Evolutionary conservation across 2,329 filamentous ascomycete genomes (phyloP).

Genomic region (Cytospora mali): DNA sequence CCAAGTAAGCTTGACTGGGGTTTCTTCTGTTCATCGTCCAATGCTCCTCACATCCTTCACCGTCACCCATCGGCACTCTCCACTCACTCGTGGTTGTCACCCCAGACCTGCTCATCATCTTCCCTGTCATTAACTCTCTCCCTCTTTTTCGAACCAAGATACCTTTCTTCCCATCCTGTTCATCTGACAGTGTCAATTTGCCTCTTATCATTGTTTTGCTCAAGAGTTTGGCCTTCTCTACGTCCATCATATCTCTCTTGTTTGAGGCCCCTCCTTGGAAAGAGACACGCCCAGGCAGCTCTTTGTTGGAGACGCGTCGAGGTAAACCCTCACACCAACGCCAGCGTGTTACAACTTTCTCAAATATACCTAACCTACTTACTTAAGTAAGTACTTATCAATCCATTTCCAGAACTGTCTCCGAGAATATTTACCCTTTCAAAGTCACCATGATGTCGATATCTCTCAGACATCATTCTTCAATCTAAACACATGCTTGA

Average conservation of each 20-base stretch:
- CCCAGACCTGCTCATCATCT: neutral
- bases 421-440: no score
- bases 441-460: neutral
- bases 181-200: neutral
- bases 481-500: neutral
- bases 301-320: neutral
- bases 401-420: neutral
- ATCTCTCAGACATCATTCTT: neutral
- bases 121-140: neutral
- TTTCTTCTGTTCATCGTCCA: neutral
- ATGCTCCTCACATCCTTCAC: neutral
- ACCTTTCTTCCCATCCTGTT: neutral
- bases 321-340: neutral
- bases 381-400: no score
- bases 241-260: neutral
- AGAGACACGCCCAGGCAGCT: neutral
- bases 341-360: neutral
- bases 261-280: neutral
- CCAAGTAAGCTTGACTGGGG: slow-evolving; percentile 1
- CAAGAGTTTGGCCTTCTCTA: neutral
- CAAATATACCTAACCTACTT: no score
- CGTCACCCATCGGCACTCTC: neutral
- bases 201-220: neutral
- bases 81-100: no score
- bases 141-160: neutral